A percentile compares a stretch with the other conserved stretches of the same genome.
phyloP scores from a whole-genome alignment of 352 stramenopile genomes.

The Globisporangium irregulare region DNA sequence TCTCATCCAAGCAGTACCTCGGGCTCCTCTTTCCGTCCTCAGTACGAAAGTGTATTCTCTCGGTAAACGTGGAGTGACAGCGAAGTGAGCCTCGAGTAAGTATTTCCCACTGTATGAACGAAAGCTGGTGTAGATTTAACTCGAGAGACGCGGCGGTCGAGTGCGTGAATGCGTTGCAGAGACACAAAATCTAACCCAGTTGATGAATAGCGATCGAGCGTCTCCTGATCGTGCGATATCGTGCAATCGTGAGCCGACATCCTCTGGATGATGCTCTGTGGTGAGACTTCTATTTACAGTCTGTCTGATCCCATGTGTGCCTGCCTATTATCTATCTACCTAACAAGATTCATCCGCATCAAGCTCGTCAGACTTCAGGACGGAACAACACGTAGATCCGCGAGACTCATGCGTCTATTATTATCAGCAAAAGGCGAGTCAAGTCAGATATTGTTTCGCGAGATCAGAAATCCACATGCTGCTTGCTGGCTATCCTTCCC shows the following conservation, averaged over 20 bases:
- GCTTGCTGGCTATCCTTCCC: not conserved
- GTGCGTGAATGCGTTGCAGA: not conserved
- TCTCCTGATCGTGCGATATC: not conserved
- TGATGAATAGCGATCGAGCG: slow-evolving; percentile 3
- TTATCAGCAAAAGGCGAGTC: not conserved
- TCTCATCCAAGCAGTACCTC: slow-evolving; percentile 8
- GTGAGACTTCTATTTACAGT: not conserved
- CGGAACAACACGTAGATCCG: not conserved
- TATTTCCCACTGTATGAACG: slow-evolving; percentile 1
- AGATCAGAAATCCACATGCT: slow-evolving; percentile 1
- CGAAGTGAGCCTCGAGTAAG: not conserved
- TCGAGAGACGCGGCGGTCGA: not conserved
- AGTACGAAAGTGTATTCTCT: slow-evolving; percentile 69
- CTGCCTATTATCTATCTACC: not conserved
- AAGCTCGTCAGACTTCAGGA: not conserved
- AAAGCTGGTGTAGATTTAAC: not conserved
- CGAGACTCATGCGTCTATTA: not conserved
- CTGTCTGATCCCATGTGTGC: not conserved
- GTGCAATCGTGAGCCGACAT: not conserved
- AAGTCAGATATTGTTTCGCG: not conserved
- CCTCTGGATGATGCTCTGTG: not conserved
- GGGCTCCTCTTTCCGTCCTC: slow-evolving; percentile 32
- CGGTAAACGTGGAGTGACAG: slow-evolving; percentile 23
- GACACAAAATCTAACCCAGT: not conserved
- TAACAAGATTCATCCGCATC: not conserved